Percentiles rank a stretch among this genome's conserved stretches.
phyloP scores from a whole-genome alignment of 805 yeast species.

The Huiozyma naganishii region DNA sequence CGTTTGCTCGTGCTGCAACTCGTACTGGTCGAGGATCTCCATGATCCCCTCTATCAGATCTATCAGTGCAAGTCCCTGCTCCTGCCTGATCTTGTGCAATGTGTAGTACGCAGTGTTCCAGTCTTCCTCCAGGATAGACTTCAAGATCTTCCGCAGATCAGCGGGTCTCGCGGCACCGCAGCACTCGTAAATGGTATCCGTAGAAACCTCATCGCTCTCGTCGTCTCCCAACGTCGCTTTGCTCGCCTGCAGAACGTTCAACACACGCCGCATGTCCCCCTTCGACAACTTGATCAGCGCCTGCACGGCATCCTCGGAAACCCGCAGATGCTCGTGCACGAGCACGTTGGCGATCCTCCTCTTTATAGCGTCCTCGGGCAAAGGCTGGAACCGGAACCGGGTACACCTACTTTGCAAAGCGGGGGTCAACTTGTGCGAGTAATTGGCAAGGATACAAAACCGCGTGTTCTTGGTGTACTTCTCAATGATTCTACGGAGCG shows the following conservation, averaged over 20 bases:
- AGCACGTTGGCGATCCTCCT: slow-evolving; percentile 61
- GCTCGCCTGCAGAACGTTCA: slow-evolving; percentile 91
- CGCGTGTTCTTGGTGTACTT: slow-evolving; percentile 91
- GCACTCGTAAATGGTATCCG: slow-evolving; percentile 79
- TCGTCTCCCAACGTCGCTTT: slow-evolving; percentile 47
- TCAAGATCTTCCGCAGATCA: slow-evolving; percentile 66
- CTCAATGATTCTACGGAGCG: slow-evolving; percentile 70
- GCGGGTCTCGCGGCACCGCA: slow-evolving; percentile 92
- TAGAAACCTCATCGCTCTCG: slow-evolving; percentile 45
- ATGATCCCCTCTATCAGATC: slow-evolving; percentile 74
- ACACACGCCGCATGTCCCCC: slow-evolving; percentile 94
- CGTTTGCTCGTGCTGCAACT: slow-evolving; percentile 45
- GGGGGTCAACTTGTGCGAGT: slow-evolving; percentile 90
- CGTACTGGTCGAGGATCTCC: slow-evolving; percentile 56
- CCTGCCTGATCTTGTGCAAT: slow-evolving; percentile 49
- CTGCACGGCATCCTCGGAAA: slow-evolving; percentile 47
- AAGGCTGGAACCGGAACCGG: slow-evolving; percentile 83
- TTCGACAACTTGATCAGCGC: slow-evolving; percentile 64
- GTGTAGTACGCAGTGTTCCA: slow-evolving; percentile 73
- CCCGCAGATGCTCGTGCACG: slow-evolving; percentile 49
- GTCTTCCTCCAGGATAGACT: slow-evolving; percentile 72
- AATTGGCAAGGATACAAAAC: slow-evolving; percentile 90
- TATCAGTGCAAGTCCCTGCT: slow-evolving; percentile 80
- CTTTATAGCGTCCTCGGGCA: slow-evolving; percentile 54
- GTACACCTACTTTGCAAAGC: slow-evolving; percentile 93